Conservation (phyloP, 1,284 basidiomycete genomes). For the Cryptococcus sp. region DNA sequence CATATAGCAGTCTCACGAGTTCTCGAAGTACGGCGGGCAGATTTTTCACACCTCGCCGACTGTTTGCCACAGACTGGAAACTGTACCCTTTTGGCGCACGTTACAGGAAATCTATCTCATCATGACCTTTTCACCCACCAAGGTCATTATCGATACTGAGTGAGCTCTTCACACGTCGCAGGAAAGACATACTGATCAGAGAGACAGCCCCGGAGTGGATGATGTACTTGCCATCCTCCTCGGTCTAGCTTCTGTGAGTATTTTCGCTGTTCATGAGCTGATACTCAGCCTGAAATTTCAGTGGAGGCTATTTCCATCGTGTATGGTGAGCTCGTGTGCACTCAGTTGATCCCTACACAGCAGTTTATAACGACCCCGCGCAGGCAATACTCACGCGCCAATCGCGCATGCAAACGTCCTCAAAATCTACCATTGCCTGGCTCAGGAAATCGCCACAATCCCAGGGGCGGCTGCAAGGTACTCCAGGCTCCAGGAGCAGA, state of each 20-base stretch:
- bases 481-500: conserved; percentile 60
- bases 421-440: conserved; percentile 73
- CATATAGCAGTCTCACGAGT: too few species aligned
- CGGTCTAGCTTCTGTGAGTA: conserved; percentile 21
- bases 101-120: too few species aligned
- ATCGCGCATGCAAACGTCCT: conserved; percentile 64
- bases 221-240: conserved; percentile 71
- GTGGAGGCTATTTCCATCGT: conserved; percentile 42
- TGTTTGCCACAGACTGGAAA: too few species aligned
- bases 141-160: too few species aligned
- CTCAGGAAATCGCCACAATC: conserved; percentile 63
- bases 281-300: too few species aligned
- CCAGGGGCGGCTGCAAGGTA: conserved; percentile 64
- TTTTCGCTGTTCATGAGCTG: too few species aligned
- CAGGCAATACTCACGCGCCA: conserved; percentile 70
- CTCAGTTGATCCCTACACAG: conserved; percentile 11
- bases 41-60: too few species aligned
- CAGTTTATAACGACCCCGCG: too few species aligned
- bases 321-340: conserved; percentile 58
- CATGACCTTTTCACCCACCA: too few species aligned
- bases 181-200: conserved; percentile 42
- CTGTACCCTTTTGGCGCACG: too few species aligned
- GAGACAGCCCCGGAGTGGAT: conserved; percentile 71
- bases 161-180: too few species aligned
- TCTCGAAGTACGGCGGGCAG: too few species aligned